Evolutionary conservation across 352 stramenopile species (phyloP).

Genomic region (Phytophthora pistaciae): DNA sequence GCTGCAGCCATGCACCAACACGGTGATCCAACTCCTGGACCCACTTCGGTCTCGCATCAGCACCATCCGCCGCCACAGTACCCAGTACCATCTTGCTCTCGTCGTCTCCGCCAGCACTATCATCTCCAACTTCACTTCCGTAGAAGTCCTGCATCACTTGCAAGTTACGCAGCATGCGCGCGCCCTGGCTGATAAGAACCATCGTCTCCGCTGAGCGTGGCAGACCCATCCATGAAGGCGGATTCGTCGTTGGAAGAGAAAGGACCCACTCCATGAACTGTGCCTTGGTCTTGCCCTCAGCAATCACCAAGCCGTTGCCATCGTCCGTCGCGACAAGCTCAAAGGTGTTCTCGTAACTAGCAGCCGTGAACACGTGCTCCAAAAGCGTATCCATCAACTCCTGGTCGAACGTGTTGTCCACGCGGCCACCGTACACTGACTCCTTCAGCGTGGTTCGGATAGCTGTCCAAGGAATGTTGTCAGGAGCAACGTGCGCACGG

Average conservation of each 20-base stretch:
- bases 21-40: conserved; percentile 83
- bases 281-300: conserved; percentile 92
- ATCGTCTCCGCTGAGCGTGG: conserved; percentile 93
- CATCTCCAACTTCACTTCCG: conserved; percentile 62
- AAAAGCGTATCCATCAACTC: conserved; percentile 96
- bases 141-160: conserved; percentile 88
- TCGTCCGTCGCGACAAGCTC: conserved; percentile 59
- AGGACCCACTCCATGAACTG: conserved; percentile 94
- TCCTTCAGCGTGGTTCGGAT: conserved; percentile 97
- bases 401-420: conserved; percentile 98
- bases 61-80: conserved; percentile 36
- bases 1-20: conserved; percentile 64
- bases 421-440: conserved; percentile 97
- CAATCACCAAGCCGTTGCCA: conserved; percentile 71
- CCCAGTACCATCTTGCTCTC: conserved; percentile 70
- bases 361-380: conserved; percentile 92
- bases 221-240: conserved; percentile 94
- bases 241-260: conserved; percentile 89
- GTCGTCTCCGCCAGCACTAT: conserved; percentile 43
- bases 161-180: conserved; percentile 82
- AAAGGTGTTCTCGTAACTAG: conserved; percentile 94
- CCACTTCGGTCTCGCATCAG: conserved; percentile 79
- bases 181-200: conserved; percentile 85
- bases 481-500: conserved; percentile 93
- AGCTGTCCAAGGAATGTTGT: conserved; percentile 98